phyloP scores from a whole-genome alignment of 2,329 filamentous ascomycete species.

The Trichoderma atroviride region DNA sequence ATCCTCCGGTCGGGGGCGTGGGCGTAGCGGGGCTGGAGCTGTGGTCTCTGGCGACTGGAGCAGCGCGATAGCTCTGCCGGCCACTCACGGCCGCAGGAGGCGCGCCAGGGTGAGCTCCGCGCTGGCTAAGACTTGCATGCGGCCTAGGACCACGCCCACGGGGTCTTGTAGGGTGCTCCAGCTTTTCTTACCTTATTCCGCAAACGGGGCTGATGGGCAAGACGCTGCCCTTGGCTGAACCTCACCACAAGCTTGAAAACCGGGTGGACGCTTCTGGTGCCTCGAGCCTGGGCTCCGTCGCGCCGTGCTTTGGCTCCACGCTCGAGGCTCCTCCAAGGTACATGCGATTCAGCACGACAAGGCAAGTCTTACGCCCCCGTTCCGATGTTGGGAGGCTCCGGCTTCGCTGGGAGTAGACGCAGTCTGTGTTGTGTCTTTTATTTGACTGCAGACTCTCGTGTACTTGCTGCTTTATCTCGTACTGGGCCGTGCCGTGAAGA shows the following conservation, averaged over 20 bases:
- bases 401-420: background rate
- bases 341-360: background rate
- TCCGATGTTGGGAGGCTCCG: background rate
- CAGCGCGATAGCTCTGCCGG: background rate
- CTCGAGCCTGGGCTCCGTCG: background rate
- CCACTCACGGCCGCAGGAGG: background rate
- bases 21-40: background rate
- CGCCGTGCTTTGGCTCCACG: background rate
- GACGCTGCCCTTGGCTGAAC: background rate
- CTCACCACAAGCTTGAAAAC: background rate
- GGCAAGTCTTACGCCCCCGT: background rate
- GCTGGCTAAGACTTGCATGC: background rate
- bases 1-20: conserved; percentile 8
- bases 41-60: background rate
- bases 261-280: background rate
- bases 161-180: background rate
- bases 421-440: background rate
- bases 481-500: background rate
- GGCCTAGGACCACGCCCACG: background rate
- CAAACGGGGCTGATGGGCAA: conserved; percentile 8
- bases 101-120: conserved; percentile 14
- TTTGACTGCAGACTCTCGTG: background rate
- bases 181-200: background rate
- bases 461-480: background rate
- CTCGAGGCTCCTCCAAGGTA: background rate